Percentiles rank a stretch among this genome's conserved stretches.
These are phyloP conservation scores for Nitzschia palea DNA, from an alignment of 108 stramenopile genomes.

Conservation along the genomic window DNA sequence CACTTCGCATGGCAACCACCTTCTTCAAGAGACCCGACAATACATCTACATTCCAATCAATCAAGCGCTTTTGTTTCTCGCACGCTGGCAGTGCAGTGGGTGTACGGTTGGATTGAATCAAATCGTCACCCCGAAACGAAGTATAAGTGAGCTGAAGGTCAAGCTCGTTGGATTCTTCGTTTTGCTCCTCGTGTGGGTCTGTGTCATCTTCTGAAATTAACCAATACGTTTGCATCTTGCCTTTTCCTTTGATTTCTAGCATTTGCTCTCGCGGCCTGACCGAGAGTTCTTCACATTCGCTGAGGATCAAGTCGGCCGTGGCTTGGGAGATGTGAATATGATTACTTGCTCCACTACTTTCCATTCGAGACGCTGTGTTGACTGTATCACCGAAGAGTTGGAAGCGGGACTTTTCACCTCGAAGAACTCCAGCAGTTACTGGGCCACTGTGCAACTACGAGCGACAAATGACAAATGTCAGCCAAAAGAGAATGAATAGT, in stretches of 20 bases:
- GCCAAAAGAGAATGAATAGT: constrained; percentile 21
- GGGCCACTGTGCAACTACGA: constrained; percentile 61
- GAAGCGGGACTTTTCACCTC: constrained; percentile 50
- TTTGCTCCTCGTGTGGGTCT: no score
- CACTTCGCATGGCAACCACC: constrained; percentile 6
- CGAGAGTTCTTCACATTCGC: constrained; percentile 42
- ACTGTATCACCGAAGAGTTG: constrained; percentile 75
- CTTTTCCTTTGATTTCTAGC: constrained; percentile 64
- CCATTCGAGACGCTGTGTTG: constrained; percentile 61
- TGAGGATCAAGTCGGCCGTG: constrained; percentile 44
- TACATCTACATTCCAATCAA: constrained; percentile 26
- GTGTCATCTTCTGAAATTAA: not conserved
- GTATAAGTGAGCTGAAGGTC: no score
- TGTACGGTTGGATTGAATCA: not conserved
- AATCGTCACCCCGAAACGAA: not conserved
- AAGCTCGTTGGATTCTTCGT: no score
- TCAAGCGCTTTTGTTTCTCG: constrained; percentile 1
- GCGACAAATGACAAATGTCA: no score
- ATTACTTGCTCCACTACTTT: constrained; percentile 43
- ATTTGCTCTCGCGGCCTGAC: constrained; percentile 32
- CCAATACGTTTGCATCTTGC: constrained; percentile 60
- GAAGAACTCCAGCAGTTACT: constrained; percentile 56
- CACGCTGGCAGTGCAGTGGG: not conserved
- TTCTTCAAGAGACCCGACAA: not conserved
- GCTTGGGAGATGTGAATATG: constrained; percentile 52